A percentile compares a stretch with the other conserved stretches of the same genome.
Evolutionary conservation across 148 eudicot genomes (phyloP).

Genomic region (Vaccinium macrocarpon): DNA sequence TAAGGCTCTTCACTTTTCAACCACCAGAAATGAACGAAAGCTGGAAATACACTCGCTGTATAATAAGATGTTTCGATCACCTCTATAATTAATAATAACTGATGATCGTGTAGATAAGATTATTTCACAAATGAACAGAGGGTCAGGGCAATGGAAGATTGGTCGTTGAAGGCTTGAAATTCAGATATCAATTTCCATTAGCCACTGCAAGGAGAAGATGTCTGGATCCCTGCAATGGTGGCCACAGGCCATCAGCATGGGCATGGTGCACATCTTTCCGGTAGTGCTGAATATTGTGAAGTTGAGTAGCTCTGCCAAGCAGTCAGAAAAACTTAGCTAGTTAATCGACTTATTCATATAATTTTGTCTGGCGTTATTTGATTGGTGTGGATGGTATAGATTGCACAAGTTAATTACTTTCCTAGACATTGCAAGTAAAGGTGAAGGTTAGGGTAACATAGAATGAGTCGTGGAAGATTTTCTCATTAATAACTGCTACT

Average conservation of each 20-base stretch:
- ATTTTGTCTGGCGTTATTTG: neutral
- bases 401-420: neutral
- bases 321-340: neutral
- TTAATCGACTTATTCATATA: neutral
- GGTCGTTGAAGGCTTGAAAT: neutral
- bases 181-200: neutral
- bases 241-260: neutral
- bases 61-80: neutral
- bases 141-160: neutral
- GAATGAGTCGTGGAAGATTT: neutral
- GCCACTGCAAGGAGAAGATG: neutral
- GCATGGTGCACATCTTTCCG: neutral
- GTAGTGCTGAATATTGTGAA: neutral
- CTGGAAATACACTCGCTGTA: neutral
- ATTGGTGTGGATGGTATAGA: neutral
- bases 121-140: neutral
- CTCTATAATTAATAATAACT: neutral
- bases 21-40: neutral
- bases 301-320: neutral
- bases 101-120: neutral
- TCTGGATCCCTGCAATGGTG: neutral
- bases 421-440: neutral
- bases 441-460: neutral
- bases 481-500: neutral
- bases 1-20: neutral